A percentile compares a stretch with the other conserved stretches of the same genome.
phyloP scores from a whole-genome alignment of 2,329 filamentous ascomycete genomes.

The Xylaria sp. region DNA sequence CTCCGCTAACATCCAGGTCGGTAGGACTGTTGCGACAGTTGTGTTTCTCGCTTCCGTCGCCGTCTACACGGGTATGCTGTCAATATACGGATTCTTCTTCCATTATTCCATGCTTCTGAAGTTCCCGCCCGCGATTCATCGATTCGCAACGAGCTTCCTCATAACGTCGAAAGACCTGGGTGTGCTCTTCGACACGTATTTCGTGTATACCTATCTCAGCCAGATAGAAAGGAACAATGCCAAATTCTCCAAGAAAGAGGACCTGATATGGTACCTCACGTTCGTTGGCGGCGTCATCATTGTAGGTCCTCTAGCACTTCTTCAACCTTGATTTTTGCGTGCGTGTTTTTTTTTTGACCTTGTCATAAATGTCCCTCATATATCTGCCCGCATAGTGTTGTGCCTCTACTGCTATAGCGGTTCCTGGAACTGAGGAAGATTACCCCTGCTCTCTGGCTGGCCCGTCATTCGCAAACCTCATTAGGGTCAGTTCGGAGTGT shows the following conservation, averaged over 20 bases:
- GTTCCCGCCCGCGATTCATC: constrained; percentile 60
- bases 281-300: constrained; percentile 78
- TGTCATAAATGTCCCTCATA: constrained; percentile 59
- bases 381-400: constrained; percentile 82
- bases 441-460: constrained; percentile 70
- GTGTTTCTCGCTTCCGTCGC: constrained; percentile 71
- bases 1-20: constrained; percentile 31
- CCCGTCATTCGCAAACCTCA: constrained; percentile 74
- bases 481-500: constrained; percentile 70
- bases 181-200: constrained; percentile 79
- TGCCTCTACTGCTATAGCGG: constrained; percentile 76
- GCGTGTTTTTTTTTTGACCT: constrained; percentile 22
- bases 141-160: constrained; percentile 56
- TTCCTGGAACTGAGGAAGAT: constrained; percentile 88
- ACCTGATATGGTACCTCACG: constrained; percentile 81
- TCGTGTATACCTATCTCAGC: constrained; percentile 80
- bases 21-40: constrained; percentile 73
- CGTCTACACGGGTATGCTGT: constrained; percentile 67
- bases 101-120: constrained; percentile 63
- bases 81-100: constrained; percentile 64
- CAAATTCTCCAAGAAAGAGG: constrained; percentile 78
- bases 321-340: constrained; percentile 7
- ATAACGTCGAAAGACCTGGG: constrained; percentile 53
- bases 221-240: constrained; percentile 76
- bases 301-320: constrained; percentile 68